A percentile compares a stretch with the other conserved stretches of the same genome.
Evolutionary conservation across 129 eudicot species (phyloP).

Genomic region (Flaveria trinervia): DNA sequence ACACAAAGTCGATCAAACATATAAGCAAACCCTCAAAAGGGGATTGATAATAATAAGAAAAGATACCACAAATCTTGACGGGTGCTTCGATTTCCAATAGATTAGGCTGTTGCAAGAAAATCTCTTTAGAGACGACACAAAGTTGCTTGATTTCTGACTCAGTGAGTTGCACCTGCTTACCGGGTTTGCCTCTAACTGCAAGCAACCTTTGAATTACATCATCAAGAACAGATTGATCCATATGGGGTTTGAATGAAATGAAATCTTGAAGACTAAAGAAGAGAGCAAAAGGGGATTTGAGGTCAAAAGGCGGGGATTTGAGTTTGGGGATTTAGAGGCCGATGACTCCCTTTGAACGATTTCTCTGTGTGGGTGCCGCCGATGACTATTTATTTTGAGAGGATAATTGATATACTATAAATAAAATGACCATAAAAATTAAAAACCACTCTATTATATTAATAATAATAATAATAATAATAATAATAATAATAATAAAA

Average conservation of each 20-base stretch:
- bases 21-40: constrained; percentile 6
- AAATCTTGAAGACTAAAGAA: no score
- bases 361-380: constrained; percentile 19
- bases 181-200: constrained; percentile 71
- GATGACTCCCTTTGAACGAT: background rate
- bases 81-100: constrained; percentile 87
- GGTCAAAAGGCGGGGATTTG: no score
- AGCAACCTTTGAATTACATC: constrained; percentile 64
- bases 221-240: constrained; percentile 74
- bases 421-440: no score
- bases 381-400: background rate
- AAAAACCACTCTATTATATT: no score
- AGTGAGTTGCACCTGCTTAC: constrained; percentile 85
- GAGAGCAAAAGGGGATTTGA: no score
- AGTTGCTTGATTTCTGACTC: constrained; percentile 89
- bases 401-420: no score
- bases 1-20: background rate
- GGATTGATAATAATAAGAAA: background rate
- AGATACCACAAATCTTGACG: constrained; percentile 73
- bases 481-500: no score
- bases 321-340: no score
- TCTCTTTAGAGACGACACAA: constrained; percentile 48
- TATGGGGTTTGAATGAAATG: background rate
- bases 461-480: no score
- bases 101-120: constrained; percentile 76